phyloP scores from a whole-genome alignment of 306 rosid genomes.

The Vigna mungo region DNA sequence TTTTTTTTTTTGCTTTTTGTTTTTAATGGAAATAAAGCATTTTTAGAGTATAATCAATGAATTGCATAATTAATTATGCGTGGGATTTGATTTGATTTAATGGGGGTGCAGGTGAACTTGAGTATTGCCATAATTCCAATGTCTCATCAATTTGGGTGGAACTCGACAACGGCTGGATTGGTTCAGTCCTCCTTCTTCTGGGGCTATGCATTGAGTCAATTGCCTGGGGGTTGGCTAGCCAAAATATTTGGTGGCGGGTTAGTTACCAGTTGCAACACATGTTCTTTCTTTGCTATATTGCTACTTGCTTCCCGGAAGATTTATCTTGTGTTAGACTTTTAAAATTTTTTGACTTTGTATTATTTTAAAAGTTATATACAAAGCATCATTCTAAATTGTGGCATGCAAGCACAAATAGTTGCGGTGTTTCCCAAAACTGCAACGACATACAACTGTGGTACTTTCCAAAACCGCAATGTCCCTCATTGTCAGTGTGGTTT shows the following conservation, averaged over 20 bases:
- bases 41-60: neutral
- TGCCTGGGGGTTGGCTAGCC: constrained; percentile 99
- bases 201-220: constrained; percentile 97
- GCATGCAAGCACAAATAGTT: too few relatives aligned
- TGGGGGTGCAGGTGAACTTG: constrained; percentile 83
- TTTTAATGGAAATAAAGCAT: neutral
- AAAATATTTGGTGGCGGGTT: constrained; percentile 97
- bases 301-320: neutral
- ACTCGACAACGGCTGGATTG: constrained; percentile 88
- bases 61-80: constrained; percentile 20
- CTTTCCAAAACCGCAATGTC: too few relatives aligned
- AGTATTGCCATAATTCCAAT: constrained; percentile 93
- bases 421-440: too few relatives aligned
- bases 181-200: constrained; percentile 99
- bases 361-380: neutral
- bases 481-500: too few relatives aligned
- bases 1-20: neutral
- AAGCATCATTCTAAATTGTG: too few relatives aligned
- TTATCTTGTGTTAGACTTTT: neutral
- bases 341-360: neutral
- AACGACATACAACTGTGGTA: too few relatives aligned
- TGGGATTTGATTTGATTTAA: neutral
- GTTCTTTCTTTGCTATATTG: neutral
- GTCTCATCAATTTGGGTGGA: constrained; percentile 99
- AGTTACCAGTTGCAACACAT: constrained; percentile 41